Base-by-base conservation (phyloP, 169 alveolate species). In the Eimeria praecox region DNA sequence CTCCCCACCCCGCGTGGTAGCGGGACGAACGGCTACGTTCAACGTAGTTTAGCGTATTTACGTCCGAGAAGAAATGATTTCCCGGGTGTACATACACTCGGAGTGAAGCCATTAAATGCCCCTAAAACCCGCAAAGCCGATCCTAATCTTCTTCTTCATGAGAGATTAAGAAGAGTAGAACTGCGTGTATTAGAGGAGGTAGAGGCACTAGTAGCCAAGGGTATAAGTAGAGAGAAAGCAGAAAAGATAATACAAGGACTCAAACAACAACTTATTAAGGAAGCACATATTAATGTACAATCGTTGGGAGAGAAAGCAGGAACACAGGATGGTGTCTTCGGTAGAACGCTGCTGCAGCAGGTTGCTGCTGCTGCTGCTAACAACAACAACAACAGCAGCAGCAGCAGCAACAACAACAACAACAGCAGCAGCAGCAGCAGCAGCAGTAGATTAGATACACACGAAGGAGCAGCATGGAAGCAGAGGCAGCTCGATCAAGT, bases 21-120 rank as follows among this genome's bases (percentile, higher is more conserved):
- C 20, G 99, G 99, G 14, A 98, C 99, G 35, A 97, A 98, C 75
- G 99, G 99, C 6, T 98, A 98, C 88, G 97, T 98, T 18, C 99
- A 98, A 92, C 94, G 98, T 78, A 98, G 97, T 75, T 83, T 97
- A 73, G 96, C 98, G 1, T 97, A 95, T 89, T 96, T 71, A 85
- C 95, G 78, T 62, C 99, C 96, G 88, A 90, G 90, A 35, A 78
- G 82, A 33, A 95, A 87, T 71, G 97, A 95, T 78, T 82, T 93
- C 66, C 80, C 91, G 40, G 52, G 59, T 42, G 44, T 71, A 2
- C 85, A 78, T 3, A 71, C 46, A n/a, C 73, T 82, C 18, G 90
- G 90, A 49, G 42, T 49, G 24, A 82, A 82, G 90, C 90, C 90
- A 12, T 49, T 82, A 49, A 54, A 77, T 38, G 95, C n/a, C 24